phyloP scores from a whole-genome alignment of 768 basidiomycete genomes.

The Lentinus brumalis region DNA sequence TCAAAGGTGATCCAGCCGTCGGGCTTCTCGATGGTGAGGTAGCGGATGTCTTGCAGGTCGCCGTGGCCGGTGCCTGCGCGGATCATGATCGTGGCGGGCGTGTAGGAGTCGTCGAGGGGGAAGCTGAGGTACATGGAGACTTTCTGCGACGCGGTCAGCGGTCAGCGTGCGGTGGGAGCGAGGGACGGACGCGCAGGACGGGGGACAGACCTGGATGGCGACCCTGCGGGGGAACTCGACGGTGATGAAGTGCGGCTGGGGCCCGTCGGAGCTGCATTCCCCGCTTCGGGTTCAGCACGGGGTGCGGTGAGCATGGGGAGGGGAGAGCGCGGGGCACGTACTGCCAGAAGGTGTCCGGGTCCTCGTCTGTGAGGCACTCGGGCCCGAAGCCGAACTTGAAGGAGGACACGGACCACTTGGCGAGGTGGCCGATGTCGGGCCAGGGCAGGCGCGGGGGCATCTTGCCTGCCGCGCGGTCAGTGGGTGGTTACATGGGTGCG shows the following conservation, averaged over 20 bases:
- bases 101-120: constrained; percentile 92
- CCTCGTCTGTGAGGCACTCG: constrained; percentile 85
- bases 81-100: constrained; percentile 87
- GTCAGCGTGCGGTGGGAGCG: no score
- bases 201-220: constrained; percentile 70
- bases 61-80: constrained; percentile 90
- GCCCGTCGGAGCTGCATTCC: constrained; percentile 77
- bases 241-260: constrained; percentile 96
- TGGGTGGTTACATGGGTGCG: not conserved
- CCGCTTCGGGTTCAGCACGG: constrained; percentile 9
- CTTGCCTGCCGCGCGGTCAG: constrained; percentile 29
- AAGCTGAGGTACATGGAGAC: constrained; percentile 82
- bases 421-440: constrained; percentile 87
- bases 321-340: constrained; percentile 45
- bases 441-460: constrained; percentile 58
- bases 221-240: constrained; percentile 91
- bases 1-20: constrained; percentile 94
- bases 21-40: constrained; percentile 85
- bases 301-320: not conserved
- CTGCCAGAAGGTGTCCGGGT: constrained; percentile 98
- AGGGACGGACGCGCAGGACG: no score
- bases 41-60: constrained; percentile 90
- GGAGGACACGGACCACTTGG: constrained; percentile 95
- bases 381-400: constrained; percentile 97
- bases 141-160: constrained; percentile 55